A percentile compares a stretch with the other conserved stretches of the same genome.
Conservation (phyloP, 2,329 filamentous ascomycete species). For the Aspergillus neoniger region DNA sequence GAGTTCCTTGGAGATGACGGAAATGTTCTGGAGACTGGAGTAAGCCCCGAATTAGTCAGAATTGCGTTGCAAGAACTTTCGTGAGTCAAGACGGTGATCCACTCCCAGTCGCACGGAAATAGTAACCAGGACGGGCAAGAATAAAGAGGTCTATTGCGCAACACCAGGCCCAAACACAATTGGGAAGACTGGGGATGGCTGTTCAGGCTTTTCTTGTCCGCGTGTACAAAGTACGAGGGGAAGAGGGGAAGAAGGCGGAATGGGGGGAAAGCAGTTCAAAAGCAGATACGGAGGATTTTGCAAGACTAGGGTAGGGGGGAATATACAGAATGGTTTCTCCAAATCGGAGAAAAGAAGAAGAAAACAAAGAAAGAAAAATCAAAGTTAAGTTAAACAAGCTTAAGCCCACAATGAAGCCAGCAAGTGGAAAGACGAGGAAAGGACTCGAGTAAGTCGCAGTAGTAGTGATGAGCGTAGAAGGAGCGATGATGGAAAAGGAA, state of each 20-base stretch:
- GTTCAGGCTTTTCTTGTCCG: background rate
- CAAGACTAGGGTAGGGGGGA: background rate
- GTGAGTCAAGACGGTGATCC: background rate
- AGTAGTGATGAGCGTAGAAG: background rate
- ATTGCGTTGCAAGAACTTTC: background rate
- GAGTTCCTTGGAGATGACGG: background rate
- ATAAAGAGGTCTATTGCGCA: background rate
- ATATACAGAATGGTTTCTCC: background rate
- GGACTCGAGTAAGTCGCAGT: background rate
- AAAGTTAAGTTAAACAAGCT: background rate
- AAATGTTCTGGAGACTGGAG: background rate
- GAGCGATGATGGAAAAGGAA: background rate
- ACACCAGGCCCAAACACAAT: background rate
- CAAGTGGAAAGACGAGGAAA: background rate
- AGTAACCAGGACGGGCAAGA: background rate
- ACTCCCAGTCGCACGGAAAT: background rate
- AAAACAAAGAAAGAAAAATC: no score
- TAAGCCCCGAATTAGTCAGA: background rate
- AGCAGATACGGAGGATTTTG: background rate
- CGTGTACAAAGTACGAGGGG: background rate
- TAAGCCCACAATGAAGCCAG: background rate
- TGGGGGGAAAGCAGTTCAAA: background rate
- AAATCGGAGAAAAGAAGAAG: background rate
- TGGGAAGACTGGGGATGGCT: background rate
- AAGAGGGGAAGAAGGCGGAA: background rate